These are phyloP conservation scores for Avena insularis DNA, from an alignment of 176 grass and related monocot species.

Conservation along the genomic window DNA sequence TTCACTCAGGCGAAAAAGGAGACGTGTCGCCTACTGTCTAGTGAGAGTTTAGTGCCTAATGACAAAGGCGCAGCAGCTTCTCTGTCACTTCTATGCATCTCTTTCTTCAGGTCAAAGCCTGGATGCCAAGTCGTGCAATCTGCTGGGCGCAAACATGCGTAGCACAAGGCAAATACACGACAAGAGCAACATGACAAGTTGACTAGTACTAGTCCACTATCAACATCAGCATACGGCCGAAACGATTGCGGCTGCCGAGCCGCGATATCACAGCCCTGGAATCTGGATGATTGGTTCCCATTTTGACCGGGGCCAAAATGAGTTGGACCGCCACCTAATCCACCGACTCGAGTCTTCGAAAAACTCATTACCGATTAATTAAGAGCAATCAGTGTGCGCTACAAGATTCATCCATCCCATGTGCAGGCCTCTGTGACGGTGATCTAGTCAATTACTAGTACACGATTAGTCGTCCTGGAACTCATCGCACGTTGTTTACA, in stretches of 20 bases:
- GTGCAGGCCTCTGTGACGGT: conserved; percentile 41
- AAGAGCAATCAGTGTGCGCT: not conserved
- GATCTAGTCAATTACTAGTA: conserved; percentile 35
- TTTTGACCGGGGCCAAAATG: conserved; percentile 22
- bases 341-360: conserved; percentile 25
- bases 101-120: not conserved
- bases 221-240: not conserved
- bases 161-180: not conserved
- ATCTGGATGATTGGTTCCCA: conserved; percentile 29
- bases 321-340: conserved; percentile 34
- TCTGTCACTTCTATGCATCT: not conserved
- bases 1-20: too few relatives aligned
- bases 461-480: not conserved
- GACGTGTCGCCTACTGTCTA: not conserved
- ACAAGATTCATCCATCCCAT: conserved; percentile 35
- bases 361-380: conserved; percentile 13
- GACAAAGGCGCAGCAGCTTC: not conserved
- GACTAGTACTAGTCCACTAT: not conserved
- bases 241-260: not conserved
- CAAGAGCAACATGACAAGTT: conserved; percentile 1
- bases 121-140: not conserved
- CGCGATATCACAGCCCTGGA: not conserved
- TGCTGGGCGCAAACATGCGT: not conserved
- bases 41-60: not conserved
- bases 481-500: conserved; percentile 31